phyloP scores from a whole-genome alignment of 306 rosid genomes.

The Mimosa bimucronata region DNA sequence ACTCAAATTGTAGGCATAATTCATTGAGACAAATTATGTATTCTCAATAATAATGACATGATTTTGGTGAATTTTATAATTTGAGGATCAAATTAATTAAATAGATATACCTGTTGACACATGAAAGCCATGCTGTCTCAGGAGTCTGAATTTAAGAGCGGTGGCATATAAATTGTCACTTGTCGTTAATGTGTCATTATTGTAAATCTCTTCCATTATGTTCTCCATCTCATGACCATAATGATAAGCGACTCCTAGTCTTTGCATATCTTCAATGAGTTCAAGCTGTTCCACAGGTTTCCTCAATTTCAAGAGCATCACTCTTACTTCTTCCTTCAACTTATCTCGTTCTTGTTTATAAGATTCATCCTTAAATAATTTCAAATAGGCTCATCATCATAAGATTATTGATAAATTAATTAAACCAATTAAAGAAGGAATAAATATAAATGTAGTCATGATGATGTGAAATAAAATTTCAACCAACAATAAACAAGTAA shows the following conservation, averaged over 20 bases:
- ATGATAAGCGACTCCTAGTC: conserved; percentile 34
- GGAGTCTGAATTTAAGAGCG: background rate
- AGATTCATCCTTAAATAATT: background rate
- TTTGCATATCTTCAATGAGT: conserved; percentile 33
- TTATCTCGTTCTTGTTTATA: background rate
- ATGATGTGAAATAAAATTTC: background rate
- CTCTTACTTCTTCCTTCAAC: conserved; percentile 24
- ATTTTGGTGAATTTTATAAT: background rate
- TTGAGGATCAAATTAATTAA: too few species aligned
- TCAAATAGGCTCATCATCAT: too few species aligned
- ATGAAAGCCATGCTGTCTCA: background rate
- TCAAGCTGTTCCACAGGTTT: conserved; percentile 33
- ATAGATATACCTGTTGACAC: background rate
- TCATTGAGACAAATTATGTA: too few species aligned
- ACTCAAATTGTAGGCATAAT: too few species aligned
- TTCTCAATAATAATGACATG: background rate
- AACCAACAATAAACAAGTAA: background rate
- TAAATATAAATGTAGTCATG: too few species aligned
- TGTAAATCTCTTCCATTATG: background rate
- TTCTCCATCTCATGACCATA: conserved; percentile 22
- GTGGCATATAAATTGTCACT: background rate
- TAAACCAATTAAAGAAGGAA: too few species aligned
- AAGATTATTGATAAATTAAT: too few species aligned
- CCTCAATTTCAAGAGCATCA: background rate
- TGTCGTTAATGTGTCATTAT: background rate